Evolutionary conservation across 2,329 filamentous ascomycete genomes (phyloP).

Genomic region (Chalara sp.): DNA sequence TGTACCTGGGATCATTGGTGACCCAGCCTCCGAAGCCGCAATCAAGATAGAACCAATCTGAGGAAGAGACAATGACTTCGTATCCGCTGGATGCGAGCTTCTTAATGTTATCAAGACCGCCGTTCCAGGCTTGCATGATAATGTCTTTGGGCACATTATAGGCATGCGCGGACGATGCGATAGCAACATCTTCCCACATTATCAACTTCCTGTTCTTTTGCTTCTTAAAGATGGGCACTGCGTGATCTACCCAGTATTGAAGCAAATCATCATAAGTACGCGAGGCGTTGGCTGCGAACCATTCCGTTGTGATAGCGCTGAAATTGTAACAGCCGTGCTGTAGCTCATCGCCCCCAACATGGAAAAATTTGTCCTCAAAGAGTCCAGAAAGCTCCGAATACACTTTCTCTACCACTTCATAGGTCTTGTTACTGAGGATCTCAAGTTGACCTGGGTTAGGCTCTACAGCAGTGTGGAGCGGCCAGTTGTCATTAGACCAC

Average conservation of each 20-base stretch:
- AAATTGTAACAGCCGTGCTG: conserved; percentile 52
- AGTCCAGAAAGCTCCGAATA: conserved; percentile 64
- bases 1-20: conserved; percentile 49
- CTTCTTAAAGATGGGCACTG: conserved; percentile 55
- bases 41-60: conserved; percentile 75
- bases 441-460: conserved; percentile 48
- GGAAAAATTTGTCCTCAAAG: conserved; percentile 70
- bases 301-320: conserved; percentile 40
- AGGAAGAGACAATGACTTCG: conserved; percentile 67
- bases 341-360: conserved; percentile 77
- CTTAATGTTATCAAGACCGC: conserved; percentile 52
- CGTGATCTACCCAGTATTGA: conserved; percentile 58
- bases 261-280: conserved; percentile 62
- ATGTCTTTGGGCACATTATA: conserved; percentile 56
- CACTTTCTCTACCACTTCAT: conserved; percentile 50
- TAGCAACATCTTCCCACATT: conserved; percentile 74
- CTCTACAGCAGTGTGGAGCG: conserved; percentile 59
- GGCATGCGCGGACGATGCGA: conserved; percentile 54
- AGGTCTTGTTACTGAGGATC: conserved; percentile 65
- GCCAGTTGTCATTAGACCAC: conserved; percentile 54
- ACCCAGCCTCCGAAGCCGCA: conserved; percentile 75
- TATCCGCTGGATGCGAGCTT: conserved; percentile 55
- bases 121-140: conserved; percentile 71
- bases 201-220: conserved; percentile 52
- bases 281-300: conserved; percentile 68